A percentile compares a stretch with the other conserved stretches of the same genome.
phyloP scores from a whole-genome alignment of 148 eudicot genomes.

The Nepenthes gracilis region DNA sequence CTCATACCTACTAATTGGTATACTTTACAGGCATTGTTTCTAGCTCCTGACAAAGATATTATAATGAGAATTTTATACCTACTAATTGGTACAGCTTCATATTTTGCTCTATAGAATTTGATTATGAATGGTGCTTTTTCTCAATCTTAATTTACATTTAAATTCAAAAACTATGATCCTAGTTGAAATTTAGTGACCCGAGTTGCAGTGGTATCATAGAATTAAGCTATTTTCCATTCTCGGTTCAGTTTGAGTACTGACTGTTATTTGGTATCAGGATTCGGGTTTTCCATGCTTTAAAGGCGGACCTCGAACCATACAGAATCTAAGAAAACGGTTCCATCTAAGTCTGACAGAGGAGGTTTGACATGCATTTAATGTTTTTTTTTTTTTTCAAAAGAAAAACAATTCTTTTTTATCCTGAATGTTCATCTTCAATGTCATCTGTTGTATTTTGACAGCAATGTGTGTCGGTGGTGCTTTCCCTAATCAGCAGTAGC shows the following conservation, averaged over 20 bases:
- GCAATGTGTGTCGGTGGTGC: conserved; percentile 99
- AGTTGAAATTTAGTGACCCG: no score
- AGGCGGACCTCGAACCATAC: conserved; percentile 97
- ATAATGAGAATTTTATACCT: no score
- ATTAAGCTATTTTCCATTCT: no score
- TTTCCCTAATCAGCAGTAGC: conserved; percentile 94
- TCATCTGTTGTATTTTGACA: conserved; percentile 28
- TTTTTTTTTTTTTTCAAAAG: background rate
- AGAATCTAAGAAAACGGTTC: conserved; percentile 87
- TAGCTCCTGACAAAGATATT: no score
- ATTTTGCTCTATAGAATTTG: no score
- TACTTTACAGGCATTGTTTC: no score
- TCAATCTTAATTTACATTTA: no score
- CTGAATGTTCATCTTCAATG: conserved; percentile 3
- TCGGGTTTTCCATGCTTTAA: conserved; percentile 98
- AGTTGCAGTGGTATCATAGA: no score
- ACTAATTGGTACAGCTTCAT: no score
- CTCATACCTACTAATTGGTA: no score
- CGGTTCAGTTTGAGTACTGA: background rate
- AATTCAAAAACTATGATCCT: no score
- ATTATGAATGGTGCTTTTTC: no score
- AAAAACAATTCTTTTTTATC: background rate
- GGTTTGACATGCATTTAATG: conserved; percentile 28
- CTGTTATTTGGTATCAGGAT: conserved; percentile 42
- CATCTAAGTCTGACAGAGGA: conserved; percentile 94